phyloP scores from a whole-genome alignment of 345 rosid species.

The Lumnitzera racemosa region DNA sequence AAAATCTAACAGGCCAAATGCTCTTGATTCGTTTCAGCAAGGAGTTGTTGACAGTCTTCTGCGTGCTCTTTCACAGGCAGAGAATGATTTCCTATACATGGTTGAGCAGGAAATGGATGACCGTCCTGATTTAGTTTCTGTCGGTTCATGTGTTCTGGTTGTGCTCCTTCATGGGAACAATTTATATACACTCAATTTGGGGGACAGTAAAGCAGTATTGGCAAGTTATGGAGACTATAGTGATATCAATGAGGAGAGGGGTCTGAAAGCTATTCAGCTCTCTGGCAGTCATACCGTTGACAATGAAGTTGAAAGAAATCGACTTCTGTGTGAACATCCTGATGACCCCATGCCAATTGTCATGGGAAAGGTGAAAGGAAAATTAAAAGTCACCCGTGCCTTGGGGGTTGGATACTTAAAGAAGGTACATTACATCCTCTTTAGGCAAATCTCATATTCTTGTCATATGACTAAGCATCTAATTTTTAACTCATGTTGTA shows the following conservation, averaged over 20 bases:
- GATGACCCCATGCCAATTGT: conserved; percentile 65
- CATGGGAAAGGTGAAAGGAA: conserved; percentile 86
- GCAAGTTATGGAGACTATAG: conserved; percentile 46
- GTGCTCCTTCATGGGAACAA: conserved; percentile 71
- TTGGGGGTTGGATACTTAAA: conserved; percentile 93
- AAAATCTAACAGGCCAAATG: conserved; percentile 3
- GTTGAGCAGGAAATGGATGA: conserved; percentile 99
- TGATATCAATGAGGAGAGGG: conserved; percentile 16
- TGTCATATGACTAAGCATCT: no score
- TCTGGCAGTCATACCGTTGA: conserved; percentile 85
- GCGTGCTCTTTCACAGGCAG: conserved; percentile 71
- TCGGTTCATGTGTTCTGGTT: conserved; percentile 88
- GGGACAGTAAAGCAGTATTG: conserved; percentile 92
- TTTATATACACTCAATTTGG: conserved; percentile 71
- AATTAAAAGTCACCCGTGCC: conserved; percentile 91
- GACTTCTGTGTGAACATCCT: conserved; percentile 64
- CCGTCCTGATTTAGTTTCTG: conserved; percentile 91
- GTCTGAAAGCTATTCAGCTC: conserved; percentile 76
- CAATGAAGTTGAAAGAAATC: conserved; percentile 62
- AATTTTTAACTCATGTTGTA: background rate
- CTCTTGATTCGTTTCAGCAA: conserved; percentile 42
- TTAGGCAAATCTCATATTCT: background rate
- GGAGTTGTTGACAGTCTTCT: conserved; percentile 76
- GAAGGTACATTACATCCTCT: conserved; percentile 33
- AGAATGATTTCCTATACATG: conserved; percentile 78